Base-by-base conservation (phyloP, 2,329 filamentous ascomycete species). In the Rutstroemia sp. region DNA sequence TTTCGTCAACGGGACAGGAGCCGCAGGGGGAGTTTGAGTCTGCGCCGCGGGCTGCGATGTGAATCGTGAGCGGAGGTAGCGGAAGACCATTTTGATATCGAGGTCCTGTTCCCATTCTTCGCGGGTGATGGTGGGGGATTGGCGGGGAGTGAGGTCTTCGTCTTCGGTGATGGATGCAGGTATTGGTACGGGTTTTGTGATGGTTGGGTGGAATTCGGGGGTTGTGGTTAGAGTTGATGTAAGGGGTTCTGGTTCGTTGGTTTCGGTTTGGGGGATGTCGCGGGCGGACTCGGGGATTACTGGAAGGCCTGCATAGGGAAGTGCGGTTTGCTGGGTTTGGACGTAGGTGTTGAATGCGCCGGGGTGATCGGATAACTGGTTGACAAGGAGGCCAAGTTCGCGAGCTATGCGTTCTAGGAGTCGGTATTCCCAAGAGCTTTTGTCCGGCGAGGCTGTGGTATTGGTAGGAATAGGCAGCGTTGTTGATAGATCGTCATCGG, bases 1-100 rank as follows among this genome's bases (percentile, higher is more conserved):
- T 10, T 39, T 10, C 8, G 39, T 23, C 12, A 42, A 42, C 57
- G 61, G 34, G 55, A 51, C 30, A 41, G 63, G 65, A 71, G 8
- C 14, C 9, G 12, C 59, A 73, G 71, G 56, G 70, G 69, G 57
- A 66, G 62, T 67, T 71, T 59, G 74, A 71, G 54, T 71, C 70
- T 50, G 68, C 56, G 71, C 62, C 19, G 76, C 69, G 6, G 70
- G 49, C 18, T 16, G 38, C 21, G 80, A 75, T 57, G 82, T 77
- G 70, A 95, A 92, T 58, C 89, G 85, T 18, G 83, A 87, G 57
- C 86, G 82, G 30, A 96, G 79, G 68, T 94, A 97, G 49, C 86
- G 84, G 75, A 97, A 97, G 37, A 97, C 88, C 70, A 96, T 87
- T 68, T 88, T 88, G 62, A 96, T 82, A 67, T 97, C 92, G 5